A percentile compares a stretch with the other conserved stretches of the same genome.
Conservation (phyloP, 2,329 filamentous ascomycete genomes). For the Rhynchosporium secalis region DNA sequence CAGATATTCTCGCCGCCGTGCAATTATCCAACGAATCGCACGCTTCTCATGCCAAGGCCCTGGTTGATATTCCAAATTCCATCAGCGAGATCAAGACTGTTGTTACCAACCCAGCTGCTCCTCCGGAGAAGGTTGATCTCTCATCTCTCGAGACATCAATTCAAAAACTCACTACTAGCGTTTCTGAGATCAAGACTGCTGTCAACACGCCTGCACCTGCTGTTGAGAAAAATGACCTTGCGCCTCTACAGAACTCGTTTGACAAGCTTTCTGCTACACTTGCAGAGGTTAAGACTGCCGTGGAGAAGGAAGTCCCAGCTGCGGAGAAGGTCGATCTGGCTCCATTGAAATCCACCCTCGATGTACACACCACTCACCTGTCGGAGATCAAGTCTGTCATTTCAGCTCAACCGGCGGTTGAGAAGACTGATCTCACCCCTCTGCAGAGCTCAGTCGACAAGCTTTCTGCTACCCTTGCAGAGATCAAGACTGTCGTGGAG, state of each 20-base stretch:
- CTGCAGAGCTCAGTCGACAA: conserved; percentile 27
- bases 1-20: conserved; percentile 30
- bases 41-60: conserved; percentile 25
- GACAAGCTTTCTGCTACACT: conserved; percentile 27
- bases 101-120: conserved; percentile 12
- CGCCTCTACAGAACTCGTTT: conserved; percentile 24
- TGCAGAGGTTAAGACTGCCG: conserved; percentile 15
- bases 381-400: conserved; percentile 26
- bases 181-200: not conserved
- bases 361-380: conserved; percentile 24
- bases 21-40: conserved; percentile 32
- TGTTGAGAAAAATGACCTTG: conserved; percentile 26
- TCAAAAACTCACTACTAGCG: conserved; percentile 15
- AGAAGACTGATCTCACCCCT: conserved; percentile 27
- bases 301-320: conserved; percentile 16
- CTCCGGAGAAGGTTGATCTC: conserved; percentile 18
- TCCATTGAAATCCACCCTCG: conserved; percentile 17
- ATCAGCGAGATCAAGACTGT: conserved; percentile 18
- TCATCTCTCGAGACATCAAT: conserved; percentile 22
- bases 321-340: conserved; percentile 26
- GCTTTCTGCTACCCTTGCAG: conserved; percentile 22
- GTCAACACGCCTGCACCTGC: conserved; percentile 16
- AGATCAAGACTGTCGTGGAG: conserved; percentile 20
- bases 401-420: conserved; percentile 14
- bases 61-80: conserved; percentile 22